Conservation (phyloP, 148 eudicot genomes). For the Rheum nobile region DNA sequence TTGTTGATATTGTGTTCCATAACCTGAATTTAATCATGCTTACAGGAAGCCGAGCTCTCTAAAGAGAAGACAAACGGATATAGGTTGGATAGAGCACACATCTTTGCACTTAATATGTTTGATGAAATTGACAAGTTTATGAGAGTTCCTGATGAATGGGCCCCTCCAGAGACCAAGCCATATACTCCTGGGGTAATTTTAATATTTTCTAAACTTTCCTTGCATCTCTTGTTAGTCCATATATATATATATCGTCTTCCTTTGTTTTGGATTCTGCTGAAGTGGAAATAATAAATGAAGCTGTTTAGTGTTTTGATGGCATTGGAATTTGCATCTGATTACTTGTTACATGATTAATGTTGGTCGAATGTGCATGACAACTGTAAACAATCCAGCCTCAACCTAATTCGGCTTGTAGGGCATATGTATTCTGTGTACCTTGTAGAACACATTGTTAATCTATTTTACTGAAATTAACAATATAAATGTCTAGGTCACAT, state of each 20-base stretch:
- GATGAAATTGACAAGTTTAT: slow-evolving; percentile 79
- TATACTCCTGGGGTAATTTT: slow-evolving; percentile 65
- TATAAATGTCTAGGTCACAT: background rate
- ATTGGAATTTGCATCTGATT: background rate
- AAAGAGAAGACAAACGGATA: slow-evolving; percentile 66
- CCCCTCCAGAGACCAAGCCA: slow-evolving; percentile 82
- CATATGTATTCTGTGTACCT: background rate
- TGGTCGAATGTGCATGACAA: background rate
- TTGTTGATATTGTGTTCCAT: background rate
- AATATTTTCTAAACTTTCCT: background rate
- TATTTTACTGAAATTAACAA: background rate
- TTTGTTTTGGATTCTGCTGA: slow-evolving; percentile 36
- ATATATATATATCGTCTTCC: slow-evolving; percentile 18
- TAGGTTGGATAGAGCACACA: slow-evolving; percentile 62
- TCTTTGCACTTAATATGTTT: slow-evolving; percentile 72
- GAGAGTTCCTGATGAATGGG: slow-evolving; percentile 95
- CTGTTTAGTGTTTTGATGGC: background rate
- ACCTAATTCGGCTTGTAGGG: background rate
- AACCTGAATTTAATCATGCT: background rate
- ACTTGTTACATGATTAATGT: background rate
- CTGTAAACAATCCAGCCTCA: background rate
- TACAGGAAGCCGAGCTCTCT: slow-evolving; percentile 82
- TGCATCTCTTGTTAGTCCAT: background rate
- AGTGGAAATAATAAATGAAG: too few species aligned
- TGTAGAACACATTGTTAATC: background rate